Evolutionary conservation across 768 basidiomycete species (phyloP), one percentile per base, ranked within the genome.

Genomic region (Mycena galopus): DNA sequence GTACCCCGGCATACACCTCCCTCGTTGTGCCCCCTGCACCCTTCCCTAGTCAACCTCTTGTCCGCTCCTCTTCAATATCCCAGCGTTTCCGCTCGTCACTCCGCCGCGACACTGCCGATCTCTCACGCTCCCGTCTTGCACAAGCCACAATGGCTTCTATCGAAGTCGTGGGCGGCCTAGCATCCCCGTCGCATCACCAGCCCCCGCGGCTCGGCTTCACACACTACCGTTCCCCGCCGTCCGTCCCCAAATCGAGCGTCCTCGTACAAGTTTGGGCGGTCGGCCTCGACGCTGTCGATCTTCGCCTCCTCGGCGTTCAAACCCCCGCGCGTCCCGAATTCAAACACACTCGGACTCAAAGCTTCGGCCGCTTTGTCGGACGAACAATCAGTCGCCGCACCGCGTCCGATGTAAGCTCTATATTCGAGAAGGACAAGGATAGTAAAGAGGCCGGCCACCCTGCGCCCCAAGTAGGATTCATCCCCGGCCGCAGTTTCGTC

Each of bases 231-330:
- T 79, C 86, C 29, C 95, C 96, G 16, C 96, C 96, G 0, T 91
- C 92, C 77, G 90, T 97, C 12, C 89, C 91, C 0, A 85, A 89
- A 56, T 85, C 86, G 30, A 87, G 93, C 67, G 88, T 96, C 19
- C 85, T 98, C 27, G 91, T 98, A 8, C 95, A 96, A 79, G 93
- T 98, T 4, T 95, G 93, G 87, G 94, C 93, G n/a, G 94, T 96
- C 2, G 95, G 91, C 3, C 81, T 97, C 51, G 96, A 97, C 75
- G 86, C 87, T 17, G 83, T 92, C 8, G 96, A 97, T 82, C 87
- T 85, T 8, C 85, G 89, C 64, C 84, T 96, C 70, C 88, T 94
- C 14, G 87, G 88, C 9, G 87, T 39, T 4, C 53, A 62, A 9
- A 30, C 69, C 0, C 32, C 57, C 4, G 19, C 37, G 8, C 23